Conservation (phyloP, 139 green algal genomes). For the Coelastrella sp. region DNA sequence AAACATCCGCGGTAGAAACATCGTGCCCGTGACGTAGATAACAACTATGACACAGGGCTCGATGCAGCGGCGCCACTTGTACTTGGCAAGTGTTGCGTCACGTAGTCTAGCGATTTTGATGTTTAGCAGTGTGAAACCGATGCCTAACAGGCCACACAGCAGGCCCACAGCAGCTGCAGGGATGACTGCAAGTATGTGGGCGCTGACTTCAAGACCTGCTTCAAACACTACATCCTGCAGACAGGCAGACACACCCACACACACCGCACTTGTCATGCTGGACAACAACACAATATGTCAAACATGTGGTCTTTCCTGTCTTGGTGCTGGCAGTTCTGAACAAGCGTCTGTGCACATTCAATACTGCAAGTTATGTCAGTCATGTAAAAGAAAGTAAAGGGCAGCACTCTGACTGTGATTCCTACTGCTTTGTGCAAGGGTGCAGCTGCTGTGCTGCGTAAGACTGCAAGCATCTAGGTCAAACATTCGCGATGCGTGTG, state of each 20-base stretch:
- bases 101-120: conserved; percentile 61
- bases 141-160: conserved; percentile 75
- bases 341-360: no score
- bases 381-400: no score
- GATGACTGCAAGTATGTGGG: conserved; percentile 82
- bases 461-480: no score
- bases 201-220: conserved; percentile 62
- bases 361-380: no score
- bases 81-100: conserved; percentile 3
- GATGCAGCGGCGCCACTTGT: conserved; percentile 67
- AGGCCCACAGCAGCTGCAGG: conserved; percentile 83
- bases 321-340: no score
- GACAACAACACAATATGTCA: background rate
- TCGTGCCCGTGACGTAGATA: conserved; percentile 84
- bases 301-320: background rate
- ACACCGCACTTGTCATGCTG: background rate
- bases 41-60: conserved; percentile 83
- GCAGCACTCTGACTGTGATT: no score
- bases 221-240: conserved; percentile 52
- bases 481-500: no score
- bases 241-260: background rate
- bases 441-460: no score
- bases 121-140: conserved; percentile 87
- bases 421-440: no score
- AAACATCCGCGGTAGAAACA: conserved; percentile 89